Evolutionary conservation across 1,139 yeast genomes (phyloP), one percentile per base, ranked within the genome.

Genomic region (Pichia sp.): DNA sequence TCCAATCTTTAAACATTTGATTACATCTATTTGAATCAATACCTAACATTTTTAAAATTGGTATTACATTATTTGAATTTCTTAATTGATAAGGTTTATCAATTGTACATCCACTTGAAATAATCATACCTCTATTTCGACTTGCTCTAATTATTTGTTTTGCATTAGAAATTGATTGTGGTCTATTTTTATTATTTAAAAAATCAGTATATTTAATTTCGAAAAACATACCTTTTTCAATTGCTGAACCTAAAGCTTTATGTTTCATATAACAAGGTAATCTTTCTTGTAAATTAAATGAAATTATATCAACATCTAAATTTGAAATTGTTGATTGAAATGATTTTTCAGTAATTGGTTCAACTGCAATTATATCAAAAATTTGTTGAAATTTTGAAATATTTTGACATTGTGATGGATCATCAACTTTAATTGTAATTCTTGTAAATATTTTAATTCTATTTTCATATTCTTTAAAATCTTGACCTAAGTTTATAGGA

Each of bases 81-180:
- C 97, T 68, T 27, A 81, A 66, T 41, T 78, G 81, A 31, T 77
- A 62, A 29, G 68, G 64, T 11, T 37, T 38, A 3, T 61, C 56
- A 1, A 95, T 85, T 2, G 61, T 55, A 1, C 95, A 87, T 3
- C 96, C 97, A 57, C 94, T 80, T 22, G 92, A 78, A 6, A 89
- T 70, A 4, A 92, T 71, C 24, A 92, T 62, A 0, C 97, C 97
- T 39, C 87, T 74, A 29, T 81, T 76, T 53, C 97, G 71, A 2
- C 95, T 76, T 4, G 96, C 87, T 51, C 98, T 68, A n/a, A 89
- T 73, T 22, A 92, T 71, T 56, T 85, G 82, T 42, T 86, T 72
- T 1, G 82, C 78, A 58, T 87, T 90, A 40, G 80, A 72, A 41
- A 90, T 80, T 50, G 37, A 61, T 47, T 58, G 63, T 57, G 50